Evolutionary conservation across 2,329 filamentous ascomycete species (phyloP).

Genomic region (Chrysoporthe deuterocubensis): DNA sequence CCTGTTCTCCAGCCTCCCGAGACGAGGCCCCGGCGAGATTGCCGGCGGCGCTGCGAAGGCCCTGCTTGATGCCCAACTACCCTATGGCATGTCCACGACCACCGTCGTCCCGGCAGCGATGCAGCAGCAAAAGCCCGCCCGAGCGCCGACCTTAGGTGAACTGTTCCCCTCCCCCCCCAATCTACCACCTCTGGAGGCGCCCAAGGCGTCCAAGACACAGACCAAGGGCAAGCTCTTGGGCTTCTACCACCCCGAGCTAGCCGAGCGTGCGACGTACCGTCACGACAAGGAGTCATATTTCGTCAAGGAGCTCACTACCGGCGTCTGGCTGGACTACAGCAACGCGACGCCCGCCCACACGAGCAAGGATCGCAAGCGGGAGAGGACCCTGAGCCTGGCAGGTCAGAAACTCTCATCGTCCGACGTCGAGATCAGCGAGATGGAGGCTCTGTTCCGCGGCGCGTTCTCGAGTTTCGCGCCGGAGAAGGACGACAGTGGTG

Average conservation of each 20-base stretch:
- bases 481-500: slow-evolving; percentile 72
- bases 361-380: slow-evolving; percentile 67
- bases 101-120: slow-evolving; percentile 59
- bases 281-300: slow-evolving; percentile 61
- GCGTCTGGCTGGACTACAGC: slow-evolving; percentile 73
- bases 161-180: slow-evolving; percentile 71
- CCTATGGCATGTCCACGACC: slow-evolving; percentile 73
- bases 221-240: slow-evolving; percentile 58
- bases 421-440: slow-evolving; percentile 65
- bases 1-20: slow-evolving; percentile 83
- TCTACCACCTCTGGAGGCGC: slow-evolving; percentile 69
- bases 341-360: slow-evolving; percentile 62
- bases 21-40: slow-evolving; percentile 42
- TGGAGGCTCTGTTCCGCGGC: slow-evolving; percentile 75
- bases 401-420: slow-evolving; percentile 60
- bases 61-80: slow-evolving; percentile 69
- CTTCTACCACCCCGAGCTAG: slow-evolving; percentile 43
- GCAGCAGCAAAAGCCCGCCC: slow-evolving; percentile 54
- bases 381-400: slow-evolving; percentile 70
- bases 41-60: slow-evolving; percentile 41
- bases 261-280: slow-evolving; percentile 58
- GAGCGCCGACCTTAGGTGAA: slow-evolving; percentile 70
- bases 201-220: slow-evolving; percentile 71
- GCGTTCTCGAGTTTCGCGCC: slow-evolving; percentile 83
- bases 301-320: slow-evolving; percentile 66